Evolutionary conservation across 2,329 filamentous ascomycete genomes (phyloP).

Genomic region (Colletotrichum navitas): DNA sequence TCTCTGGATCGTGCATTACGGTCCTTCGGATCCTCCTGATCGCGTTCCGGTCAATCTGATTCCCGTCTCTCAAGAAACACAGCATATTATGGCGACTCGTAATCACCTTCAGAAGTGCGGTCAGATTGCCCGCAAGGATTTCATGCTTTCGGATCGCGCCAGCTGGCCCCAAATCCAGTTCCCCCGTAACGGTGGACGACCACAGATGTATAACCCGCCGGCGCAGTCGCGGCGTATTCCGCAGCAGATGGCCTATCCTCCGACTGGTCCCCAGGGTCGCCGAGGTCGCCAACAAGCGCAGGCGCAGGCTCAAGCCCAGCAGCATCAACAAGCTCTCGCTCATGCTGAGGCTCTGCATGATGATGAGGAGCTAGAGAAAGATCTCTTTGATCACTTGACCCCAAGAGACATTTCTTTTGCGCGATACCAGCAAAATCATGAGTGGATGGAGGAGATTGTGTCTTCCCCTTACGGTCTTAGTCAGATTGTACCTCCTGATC

Average conservation of each 20-base stretch:
- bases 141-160: slow-evolving; percentile 89
- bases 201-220: slow-evolving; percentile 62
- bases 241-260: slow-evolving; percentile 73
- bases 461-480: slow-evolving; percentile 88
- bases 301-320: slow-evolving; percentile 47
- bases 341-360: slow-evolving; percentile 58
- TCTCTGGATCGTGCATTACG: slow-evolving; percentile 93
- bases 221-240: slow-evolving; percentile 63
- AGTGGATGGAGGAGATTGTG: slow-evolving; percentile 99
- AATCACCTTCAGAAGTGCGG: slow-evolving; percentile 79
- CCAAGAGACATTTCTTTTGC: slow-evolving; percentile 89
- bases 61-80: slow-evolving; percentile 71
- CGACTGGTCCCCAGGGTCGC: slow-evolving; percentile 57
- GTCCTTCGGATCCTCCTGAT: slow-evolving; percentile 79
- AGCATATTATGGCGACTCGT: slow-evolving; percentile 71
- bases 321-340: slow-evolving; percentile 41
- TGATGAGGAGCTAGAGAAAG: slow-evolving; percentile 86
- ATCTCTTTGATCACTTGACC: slow-evolving; percentile 90
- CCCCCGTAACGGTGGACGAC: slow-evolving; percentile 65
- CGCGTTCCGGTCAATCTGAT: slow-evolving; percentile 78
- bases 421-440: slow-evolving; percentile 93
- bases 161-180: slow-evolving; percentile 91
- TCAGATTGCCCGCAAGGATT: slow-evolving; percentile 89
- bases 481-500: slow-evolving; percentile 88
- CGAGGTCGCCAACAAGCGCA: slow-evolving; percentile 53